phyloP scores from a whole-genome alignment of 2,329 filamentous ascomycete species.

The Metarhizium sp. region DNA sequence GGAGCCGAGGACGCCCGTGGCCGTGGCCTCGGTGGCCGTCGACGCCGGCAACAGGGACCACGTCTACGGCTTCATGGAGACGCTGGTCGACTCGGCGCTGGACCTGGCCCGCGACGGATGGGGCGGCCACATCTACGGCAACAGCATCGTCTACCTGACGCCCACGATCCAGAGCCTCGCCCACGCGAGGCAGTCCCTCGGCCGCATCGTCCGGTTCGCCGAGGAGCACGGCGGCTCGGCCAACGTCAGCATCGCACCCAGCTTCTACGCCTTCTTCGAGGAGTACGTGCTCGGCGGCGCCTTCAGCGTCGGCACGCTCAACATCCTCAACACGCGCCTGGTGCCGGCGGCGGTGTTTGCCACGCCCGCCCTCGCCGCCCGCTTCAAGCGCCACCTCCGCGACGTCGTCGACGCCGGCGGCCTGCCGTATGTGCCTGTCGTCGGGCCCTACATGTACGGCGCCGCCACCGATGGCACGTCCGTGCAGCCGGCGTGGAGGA shows the following conservation, averaged over 20 bases:
- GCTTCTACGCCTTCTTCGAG: conserved; percentile 8
- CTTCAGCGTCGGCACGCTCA: conserved; percentile 8
- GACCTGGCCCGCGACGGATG: too few species aligned
- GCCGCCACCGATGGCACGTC: too few species aligned
- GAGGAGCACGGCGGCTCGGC: too few species aligned
- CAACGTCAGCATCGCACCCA: too few species aligned
- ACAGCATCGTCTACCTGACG: too few species aligned
- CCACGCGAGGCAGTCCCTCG: too few species aligned
- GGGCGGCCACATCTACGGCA: too few species aligned
- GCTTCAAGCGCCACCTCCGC: conserved; percentile 6
- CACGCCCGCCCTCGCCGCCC: not conserved
- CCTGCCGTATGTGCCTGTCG: too few species aligned
- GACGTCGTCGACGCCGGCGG: not conserved
- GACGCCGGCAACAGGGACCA: not conserved
- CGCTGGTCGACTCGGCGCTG: conserved; percentile 4
- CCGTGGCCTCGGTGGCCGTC: conserved; percentile 3
- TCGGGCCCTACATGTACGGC: too few species aligned
- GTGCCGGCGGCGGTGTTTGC: conserved; percentile 5
- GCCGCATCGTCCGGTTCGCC: too few species aligned
- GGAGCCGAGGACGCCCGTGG: not conserved
- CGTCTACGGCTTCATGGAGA: conserved; percentile 6
- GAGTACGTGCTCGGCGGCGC: conserved; percentile 6
- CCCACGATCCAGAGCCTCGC: too few species aligned
- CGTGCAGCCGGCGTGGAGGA: too few species aligned
- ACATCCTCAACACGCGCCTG: conserved; percentile 8